Evolutionary conservation across 2,329 filamentous ascomycete species (phyloP).

Genomic region (Aurifilum marmelostoma): DNA sequence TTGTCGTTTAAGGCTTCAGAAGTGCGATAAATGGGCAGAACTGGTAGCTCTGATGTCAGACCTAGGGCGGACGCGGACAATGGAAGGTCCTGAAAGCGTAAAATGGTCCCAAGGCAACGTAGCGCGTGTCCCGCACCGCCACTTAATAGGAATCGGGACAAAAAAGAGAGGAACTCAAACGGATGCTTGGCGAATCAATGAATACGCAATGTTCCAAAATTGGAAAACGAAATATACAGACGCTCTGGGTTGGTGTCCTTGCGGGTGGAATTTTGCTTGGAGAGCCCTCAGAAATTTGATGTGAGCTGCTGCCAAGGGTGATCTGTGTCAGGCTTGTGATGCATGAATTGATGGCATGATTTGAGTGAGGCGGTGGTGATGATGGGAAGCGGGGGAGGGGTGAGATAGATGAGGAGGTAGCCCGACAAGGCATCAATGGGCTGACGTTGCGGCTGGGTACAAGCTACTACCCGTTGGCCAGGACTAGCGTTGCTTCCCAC

Average conservation of each 20-base stretch:
- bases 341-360: background rate
- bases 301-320: background rate
- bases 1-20: slow-evolving; percentile 9
- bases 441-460: slow-evolving; percentile 18
- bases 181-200: background rate
- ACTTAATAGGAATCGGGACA: too few relatives aligned
- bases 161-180: too few relatives aligned
- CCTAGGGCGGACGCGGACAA: background rate
- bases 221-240: background rate
- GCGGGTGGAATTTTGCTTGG: background rate
- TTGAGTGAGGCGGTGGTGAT: background rate
- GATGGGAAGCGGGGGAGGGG: background rate
- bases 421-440: slow-evolving; percentile 20
- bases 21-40: too few relatives aligned
- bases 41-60: slow-evolving; percentile 27
- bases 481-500: too few relatives aligned
- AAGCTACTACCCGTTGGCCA: background rate
- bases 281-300: background rate
- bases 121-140: background rate
- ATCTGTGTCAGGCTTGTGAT: background rate
- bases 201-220: background rate
- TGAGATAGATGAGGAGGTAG: background rate
- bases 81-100: background rate
- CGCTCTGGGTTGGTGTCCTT: background rate
- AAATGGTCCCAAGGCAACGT: background rate